These are phyloP conservation scores for Colletotrichum incanum DNA, from an alignment of 2,329 filamentous ascomycete species.

Conservation along the genomic window DNA sequence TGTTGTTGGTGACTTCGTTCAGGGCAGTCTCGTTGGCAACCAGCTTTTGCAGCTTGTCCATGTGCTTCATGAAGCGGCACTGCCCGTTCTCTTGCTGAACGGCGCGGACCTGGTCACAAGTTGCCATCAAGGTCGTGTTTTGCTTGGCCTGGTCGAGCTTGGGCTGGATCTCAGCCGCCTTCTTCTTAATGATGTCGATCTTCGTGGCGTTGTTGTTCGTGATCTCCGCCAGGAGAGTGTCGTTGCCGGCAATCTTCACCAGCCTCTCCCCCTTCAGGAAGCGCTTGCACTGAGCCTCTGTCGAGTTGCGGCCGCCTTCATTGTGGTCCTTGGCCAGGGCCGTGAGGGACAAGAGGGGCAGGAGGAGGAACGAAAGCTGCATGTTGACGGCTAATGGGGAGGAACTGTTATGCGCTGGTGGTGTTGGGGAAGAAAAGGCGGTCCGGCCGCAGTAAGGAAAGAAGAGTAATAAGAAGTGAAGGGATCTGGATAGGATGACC, in stretches of 20 bases:
- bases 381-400: conserved; percentile 29
- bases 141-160: conserved; percentile 48
- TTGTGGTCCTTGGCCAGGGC: conserved; percentile 50
- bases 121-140: conserved; percentile 55
- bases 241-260: conserved; percentile 54
- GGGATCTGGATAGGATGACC: conserved; percentile 38
- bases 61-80: conserved; percentile 50
- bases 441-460: conserved; percentile 41
- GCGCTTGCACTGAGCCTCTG: conserved; percentile 52
- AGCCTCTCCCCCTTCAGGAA: conserved; percentile 50
- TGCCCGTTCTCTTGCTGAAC: conserved; percentile 48
- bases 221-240: conserved; percentile 52
- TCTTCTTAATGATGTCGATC: conserved; percentile 54
- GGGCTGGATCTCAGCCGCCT: conserved; percentile 52
- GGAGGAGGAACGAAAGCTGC: conserved; percentile 39
- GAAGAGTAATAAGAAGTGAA: conserved; percentile 26
- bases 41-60: conserved; percentile 48
- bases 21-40: conserved; percentile 48
- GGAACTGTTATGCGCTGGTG: background rate
- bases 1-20: conserved; percentile 47
- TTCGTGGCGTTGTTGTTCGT: conserved; percentile 56
- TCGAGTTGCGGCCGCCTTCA: conserved; percentile 45
- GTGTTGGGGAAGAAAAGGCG: conserved; percentile 24
- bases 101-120: conserved; percentile 53
- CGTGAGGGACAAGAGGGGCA: conserved; percentile 29